Conservation (phyloP, 257 asterid species). For the Mitragyna speciosa region DNA sequence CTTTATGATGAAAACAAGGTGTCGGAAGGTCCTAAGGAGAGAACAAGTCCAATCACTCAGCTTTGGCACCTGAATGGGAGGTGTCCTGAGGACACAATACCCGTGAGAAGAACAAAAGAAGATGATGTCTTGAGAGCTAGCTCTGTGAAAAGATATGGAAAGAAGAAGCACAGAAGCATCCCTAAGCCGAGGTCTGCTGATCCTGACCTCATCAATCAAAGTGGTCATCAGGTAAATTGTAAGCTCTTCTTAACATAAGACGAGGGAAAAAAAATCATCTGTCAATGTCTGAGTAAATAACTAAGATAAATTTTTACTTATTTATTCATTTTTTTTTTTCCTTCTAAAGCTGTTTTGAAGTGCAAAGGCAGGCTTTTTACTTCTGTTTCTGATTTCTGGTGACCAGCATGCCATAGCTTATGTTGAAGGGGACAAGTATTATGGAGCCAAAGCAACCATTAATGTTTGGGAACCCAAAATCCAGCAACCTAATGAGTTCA, state of each 20-base stretch:
- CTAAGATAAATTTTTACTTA: background rate
- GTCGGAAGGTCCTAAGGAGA: conserved; percentile 32
- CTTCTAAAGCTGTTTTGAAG: background rate
- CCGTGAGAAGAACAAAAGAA: conserved; percentile 70
- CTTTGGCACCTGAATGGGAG: conserved; percentile 82
- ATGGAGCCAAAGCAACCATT: conserved; percentile 80
- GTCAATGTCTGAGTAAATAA: too few species aligned
- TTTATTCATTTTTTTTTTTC: background rate
- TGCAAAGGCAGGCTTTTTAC: background rate
- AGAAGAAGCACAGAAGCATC: conserved; percentile 57
- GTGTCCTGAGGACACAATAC: conserved; percentile 67
- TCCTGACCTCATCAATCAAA: conserved; percentile 66
- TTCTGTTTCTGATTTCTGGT: conserved; percentile 12
- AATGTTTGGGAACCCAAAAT: conserved; percentile 88
- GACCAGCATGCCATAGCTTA: conserved; percentile 83
- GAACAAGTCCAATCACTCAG: conserved; percentile 53
- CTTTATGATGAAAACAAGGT: conserved; percentile 53
- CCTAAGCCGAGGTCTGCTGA: conserved; percentile 75
- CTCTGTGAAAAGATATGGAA: conserved; percentile 73
- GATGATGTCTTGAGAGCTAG: conserved; percentile 84
- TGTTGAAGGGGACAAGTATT: conserved; percentile 74
- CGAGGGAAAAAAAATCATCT: too few species aligned
- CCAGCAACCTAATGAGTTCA: conserved; percentile 81
- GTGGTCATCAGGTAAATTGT: conserved; percentile 73
- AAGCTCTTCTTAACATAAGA: too few species aligned